Evolutionary conservation across 305 asterid species (phyloP), one percentile per base, ranked within the genome.

Genomic region (Solanum hybrid): DNA sequence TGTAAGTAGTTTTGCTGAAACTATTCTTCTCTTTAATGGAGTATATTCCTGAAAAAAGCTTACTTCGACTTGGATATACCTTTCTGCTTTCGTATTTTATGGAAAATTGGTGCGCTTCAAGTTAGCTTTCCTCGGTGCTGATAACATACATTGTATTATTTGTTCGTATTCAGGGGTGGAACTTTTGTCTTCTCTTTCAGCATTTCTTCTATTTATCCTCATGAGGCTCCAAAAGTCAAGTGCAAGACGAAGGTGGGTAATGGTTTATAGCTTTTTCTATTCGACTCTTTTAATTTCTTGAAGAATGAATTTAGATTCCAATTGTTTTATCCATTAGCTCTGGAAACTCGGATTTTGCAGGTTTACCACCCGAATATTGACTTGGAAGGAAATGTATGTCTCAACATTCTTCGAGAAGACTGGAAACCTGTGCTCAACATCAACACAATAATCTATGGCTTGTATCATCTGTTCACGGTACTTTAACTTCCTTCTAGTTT

Each of bases 331-430:
- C 67, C 67, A 34, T 69, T 36, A 69, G 61, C 81, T 9, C 89
- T 8, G 16, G 61, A n/a, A 86, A 86, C 89, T 61, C 33, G 64
- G 31, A 87, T 85, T 7, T 92, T 91, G 73, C 95, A 97, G 99
- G 98, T 97, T 39, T 97, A 96, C 94, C 99, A 97, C 93, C 99
- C 99, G 86, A 97, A 97, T 89, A 97, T 97, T 28, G 99, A 97
- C 93, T 90, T 96, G 91, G 99, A 97, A 91, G 99, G 99, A 91
- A 97, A 96, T 92, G 99, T 97, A 29, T 97, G 99, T 93, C 95
- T 97, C 87, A 97, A 97, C 98, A 96, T 97, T 94, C 99, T 96
- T 85, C 95, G 99, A 29, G 99, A 97, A 93, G 99, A 97, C 92
- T 97, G 99, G 99, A 97, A 97, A 89, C 99, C 99, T 2, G 99